phyloP scores from a whole-genome alignment of 2,329 filamentous ascomycete genomes.

The Chaetomium sp. region DNA sequence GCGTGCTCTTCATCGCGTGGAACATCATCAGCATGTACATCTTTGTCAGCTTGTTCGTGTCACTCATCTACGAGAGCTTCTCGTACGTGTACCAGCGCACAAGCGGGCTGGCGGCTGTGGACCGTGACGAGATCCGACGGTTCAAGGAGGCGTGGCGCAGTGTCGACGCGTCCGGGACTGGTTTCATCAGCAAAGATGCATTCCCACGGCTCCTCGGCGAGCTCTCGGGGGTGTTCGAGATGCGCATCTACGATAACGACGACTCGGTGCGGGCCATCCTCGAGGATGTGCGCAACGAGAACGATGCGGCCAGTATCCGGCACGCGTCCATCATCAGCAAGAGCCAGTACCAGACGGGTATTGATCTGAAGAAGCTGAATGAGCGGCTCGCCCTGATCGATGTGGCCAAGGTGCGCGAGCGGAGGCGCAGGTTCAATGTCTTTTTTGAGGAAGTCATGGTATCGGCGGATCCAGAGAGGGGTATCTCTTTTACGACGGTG shows the following conservation, averaged over 20 bases:
- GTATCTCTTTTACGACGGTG: constrained; percentile 86
- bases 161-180: constrained; percentile 83
- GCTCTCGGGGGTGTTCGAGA: constrained; percentile 90
- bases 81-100: constrained; percentile 98
- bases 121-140: constrained; percentile 85
- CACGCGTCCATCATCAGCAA: constrained; percentile 49
- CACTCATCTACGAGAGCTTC: constrained; percentile 98
- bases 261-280: constrained; percentile 82
- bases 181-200: constrained; percentile 81
- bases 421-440: constrained; percentile 76
- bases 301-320: constrained; percentile 46
- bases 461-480: constrained; percentile 79
- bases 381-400: constrained; percentile 67
- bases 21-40: constrained; percentile 99
- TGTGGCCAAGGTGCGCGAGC: constrained; percentile 63
- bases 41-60: constrained; percentile 96
- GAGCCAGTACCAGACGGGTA: constrained; percentile 46
- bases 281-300: constrained; percentile 67
- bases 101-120: constrained; percentile 83
- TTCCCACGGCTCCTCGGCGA: constrained; percentile 87
- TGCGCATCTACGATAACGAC: constrained; percentile 90
- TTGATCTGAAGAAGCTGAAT: constrained; percentile 74
- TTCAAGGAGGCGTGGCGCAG: constrained; percentile 99
- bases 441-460: constrained; percentile 97
- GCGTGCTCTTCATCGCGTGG: constrained; percentile 88